Conservation (phyloP, 805 yeast genomes). For the Yarrowia hollandica region DNA sequence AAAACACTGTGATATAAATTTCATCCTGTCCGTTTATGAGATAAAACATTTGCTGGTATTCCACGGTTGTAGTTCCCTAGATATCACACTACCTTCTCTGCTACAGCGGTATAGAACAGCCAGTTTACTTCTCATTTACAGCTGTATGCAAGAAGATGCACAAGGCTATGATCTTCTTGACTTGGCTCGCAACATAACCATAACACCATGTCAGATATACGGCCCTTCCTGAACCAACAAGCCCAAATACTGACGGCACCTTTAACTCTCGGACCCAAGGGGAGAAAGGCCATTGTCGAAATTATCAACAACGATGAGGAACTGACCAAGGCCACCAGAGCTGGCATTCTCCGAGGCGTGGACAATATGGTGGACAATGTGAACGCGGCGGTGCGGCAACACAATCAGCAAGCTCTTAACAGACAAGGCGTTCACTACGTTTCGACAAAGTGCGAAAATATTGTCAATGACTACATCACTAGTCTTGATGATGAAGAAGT, state of each 20-base stretch:
- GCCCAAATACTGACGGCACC: conserved; percentile 26
- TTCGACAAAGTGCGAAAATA: conserved; percentile 29
- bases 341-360: neutral
- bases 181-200: too few relatives aligned
- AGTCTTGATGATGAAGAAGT: neutral
- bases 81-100: too few relatives aligned
- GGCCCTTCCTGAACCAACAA: conserved; percentile 16
- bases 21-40: too few relatives aligned
- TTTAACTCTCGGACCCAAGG: conserved; percentile 14
- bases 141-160: too few relatives aligned
- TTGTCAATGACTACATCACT: neutral
- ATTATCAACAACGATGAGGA: neutral
- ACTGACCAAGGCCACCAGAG: neutral
- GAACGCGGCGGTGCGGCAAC: neutral
- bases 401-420: neutral
- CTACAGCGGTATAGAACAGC: too few relatives aligned
- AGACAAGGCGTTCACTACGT: conserved; percentile 1
- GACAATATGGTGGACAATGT: conserved; percentile 15
- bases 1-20: too few relatives aligned
- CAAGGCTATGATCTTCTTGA: too few relatives aligned
- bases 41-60: too few relatives aligned
- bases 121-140: too few relatives aligned
- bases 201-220: conserved; percentile 16
- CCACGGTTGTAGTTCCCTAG: too few relatives aligned
- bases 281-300: neutral